Evolutionary conservation across 2,329 filamentous ascomycete genomes (phyloP), one percentile per base, ranked within the genome.

Genomic region (Xylariaceae sp.): DNA sequence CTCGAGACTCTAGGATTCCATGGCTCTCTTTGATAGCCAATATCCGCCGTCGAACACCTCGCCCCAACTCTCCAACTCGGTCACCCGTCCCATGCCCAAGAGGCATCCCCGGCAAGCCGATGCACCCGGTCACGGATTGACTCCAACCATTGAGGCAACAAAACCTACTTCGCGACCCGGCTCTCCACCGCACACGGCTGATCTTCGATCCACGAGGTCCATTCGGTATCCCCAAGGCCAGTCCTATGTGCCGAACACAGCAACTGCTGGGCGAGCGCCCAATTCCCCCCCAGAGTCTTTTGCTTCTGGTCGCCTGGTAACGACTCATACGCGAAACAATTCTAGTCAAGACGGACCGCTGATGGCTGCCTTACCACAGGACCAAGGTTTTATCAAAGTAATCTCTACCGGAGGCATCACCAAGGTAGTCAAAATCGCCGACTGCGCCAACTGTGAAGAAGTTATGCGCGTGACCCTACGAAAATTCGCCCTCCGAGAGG

Each of bases 371-470:
- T 78, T 97, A 69, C 92, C 92, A 59, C 83, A 87, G 65, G 90
- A 92, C 74, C 91, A 95, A 73, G 89, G 92, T 61, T 85, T 96
- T 62, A 96, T 97, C 64, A 85, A 92, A 64, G 91, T 97, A 66
- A 96, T 97, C 70, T 96, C 90, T 66, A 94, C 92, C 53, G 90
- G 87, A 63, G 94, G 92, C 55, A 87, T 92, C 62, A 96, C 92
- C 52, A 96, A 96, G 71, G 92, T 97, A 23, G 87, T 99, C 70
- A 94, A 94, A 73, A 92, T 97, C 66, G 88, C 91, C 64, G 89
- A 90, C 65, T 97, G 92, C 80, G 92, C 87, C 70, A 94, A 89
- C 4, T 89, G 91, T 62, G 94, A 97, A 69, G 92, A 97, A 66
- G 90, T 97, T 55, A 93, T 97, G 79, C 83, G 92, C 51, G 88